A percentile compares a stretch with the other conserved stretches of the same genome.
Conservation (phyloP, 2,329 filamentous ascomycete species). For the Cercospora beticola region DNA sequence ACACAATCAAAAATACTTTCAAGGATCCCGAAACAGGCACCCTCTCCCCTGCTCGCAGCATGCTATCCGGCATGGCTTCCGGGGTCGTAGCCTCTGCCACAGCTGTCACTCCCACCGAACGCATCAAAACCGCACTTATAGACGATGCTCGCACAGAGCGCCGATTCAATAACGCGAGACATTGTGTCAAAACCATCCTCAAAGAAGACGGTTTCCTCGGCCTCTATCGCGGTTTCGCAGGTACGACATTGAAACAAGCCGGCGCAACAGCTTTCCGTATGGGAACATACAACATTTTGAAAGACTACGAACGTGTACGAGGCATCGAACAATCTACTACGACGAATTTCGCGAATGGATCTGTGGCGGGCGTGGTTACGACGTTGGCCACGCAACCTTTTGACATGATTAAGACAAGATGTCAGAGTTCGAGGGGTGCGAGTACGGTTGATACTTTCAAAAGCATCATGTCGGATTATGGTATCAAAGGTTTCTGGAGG, state of each 20-base stretch:
- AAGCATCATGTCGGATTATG: conserved; percentile 57
- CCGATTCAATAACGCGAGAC: conserved; percentile 52
- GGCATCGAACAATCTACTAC: conserved; percentile 52
- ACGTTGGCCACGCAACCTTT: conserved; percentile 62
- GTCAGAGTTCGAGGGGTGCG: conserved; percentile 59
- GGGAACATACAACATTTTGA: conserved; percentile 63
- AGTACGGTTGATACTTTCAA: conserved; percentile 58
- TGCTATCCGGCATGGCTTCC: conserved; percentile 64
- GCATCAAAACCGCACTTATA: conserved; percentile 67
- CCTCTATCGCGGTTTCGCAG: conserved; percentile 59
- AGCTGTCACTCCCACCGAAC: conserved; percentile 67
- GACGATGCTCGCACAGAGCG: conserved; percentile 57
- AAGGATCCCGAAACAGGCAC: conserved; percentile 57
- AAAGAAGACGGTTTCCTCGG: conserved; percentile 54
- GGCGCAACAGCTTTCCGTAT: conserved; percentile 62
- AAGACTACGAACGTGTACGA: conserved; percentile 55
- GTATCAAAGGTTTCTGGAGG: conserved; percentile 63
- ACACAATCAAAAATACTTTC: conserved; percentile 61
- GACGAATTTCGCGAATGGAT: conserved; percentile 63
- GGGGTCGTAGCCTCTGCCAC: conserved; percentile 62
- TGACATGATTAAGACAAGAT: conserved; percentile 63
- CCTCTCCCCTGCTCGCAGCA: conserved; percentile 56
- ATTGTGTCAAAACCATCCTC: conserved; percentile 53
- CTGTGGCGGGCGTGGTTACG: conserved; percentile 60
- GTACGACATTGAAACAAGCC: conserved; percentile 63